Percentiles rank a stretch among this genome's conserved stretches.
Conservation (phyloP, 2,329 filamentous ascomycete species). For the Purpureocillium takamizusanense region DNA sequence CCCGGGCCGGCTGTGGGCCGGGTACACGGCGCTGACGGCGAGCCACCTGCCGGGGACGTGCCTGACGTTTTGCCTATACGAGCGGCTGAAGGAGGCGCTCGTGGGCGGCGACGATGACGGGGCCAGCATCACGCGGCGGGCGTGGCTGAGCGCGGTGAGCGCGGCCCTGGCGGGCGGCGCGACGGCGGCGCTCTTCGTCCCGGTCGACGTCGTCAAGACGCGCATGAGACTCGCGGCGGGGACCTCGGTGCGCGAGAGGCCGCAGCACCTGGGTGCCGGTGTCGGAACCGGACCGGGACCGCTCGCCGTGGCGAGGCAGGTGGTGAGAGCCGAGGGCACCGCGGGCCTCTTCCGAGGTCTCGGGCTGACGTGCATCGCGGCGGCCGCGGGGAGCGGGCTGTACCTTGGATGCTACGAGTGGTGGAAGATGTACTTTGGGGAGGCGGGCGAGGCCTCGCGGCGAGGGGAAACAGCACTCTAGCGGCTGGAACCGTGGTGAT, state of each 20-base stretch:
- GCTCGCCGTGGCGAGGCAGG: neutral
- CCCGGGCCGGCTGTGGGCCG: slow-evolving; percentile 5
- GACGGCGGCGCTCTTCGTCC: slow-evolving; percentile 8
- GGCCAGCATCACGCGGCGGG: neutral
- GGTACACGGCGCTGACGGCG: slow-evolving; percentile 6
- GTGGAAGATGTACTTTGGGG: slow-evolving; percentile 4
- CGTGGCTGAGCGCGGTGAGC: slow-evolving; percentile 5
- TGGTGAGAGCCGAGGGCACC: slow-evolving; percentile 2
- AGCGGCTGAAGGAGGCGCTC: slow-evolving; percentile 3
- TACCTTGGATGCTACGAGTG: slow-evolving; percentile 6
- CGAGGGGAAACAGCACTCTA: too few relatives aligned
- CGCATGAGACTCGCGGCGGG: slow-evolving; percentile 11
- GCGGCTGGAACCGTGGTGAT: too few relatives aligned
- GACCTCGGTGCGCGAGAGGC: too few relatives aligned
- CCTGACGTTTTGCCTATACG: slow-evolving; percentile 6
- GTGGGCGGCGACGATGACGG: neutral
- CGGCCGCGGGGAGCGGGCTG: slow-evolving; percentile 2
- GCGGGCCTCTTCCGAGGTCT: slow-evolving; percentile 4
- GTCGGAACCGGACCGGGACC: neutral
- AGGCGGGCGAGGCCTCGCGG: neutral
- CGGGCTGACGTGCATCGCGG: slow-evolving; percentile 4
- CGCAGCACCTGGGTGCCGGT: too few relatives aligned
- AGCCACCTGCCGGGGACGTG: slow-evolving; percentile 5
- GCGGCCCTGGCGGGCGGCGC: slow-evolving; percentile 6
- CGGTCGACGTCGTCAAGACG: slow-evolving; percentile 11